Evolutionary conservation across 2,329 filamentous ascomycete genomes (phyloP), one percentile per base, ranked within the genome.

Genomic region (Fusarium anthophilum): DNA sequence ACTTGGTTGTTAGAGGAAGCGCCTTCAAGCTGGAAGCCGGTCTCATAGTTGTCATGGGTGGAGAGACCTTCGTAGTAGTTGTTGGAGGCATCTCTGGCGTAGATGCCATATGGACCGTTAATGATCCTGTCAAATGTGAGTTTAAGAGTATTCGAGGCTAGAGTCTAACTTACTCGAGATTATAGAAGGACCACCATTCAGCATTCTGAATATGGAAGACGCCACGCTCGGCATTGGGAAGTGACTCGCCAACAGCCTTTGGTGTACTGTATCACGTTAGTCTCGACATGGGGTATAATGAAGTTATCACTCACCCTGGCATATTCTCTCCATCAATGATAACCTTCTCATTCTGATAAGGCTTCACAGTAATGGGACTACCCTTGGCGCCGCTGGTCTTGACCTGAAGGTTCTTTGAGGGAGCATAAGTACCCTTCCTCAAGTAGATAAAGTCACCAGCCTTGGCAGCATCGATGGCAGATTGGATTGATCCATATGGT

Each of bases 381-480:
- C 81, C 79, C 20, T 79, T 71, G 2, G 82, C 85, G 32, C 86
- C 86, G 39, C 81, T 83, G 63, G 84, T 84, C 48, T 79, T 83
- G 76, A 87, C 81, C 72, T 87, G 84, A 51, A 87, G 85, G 76
- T 87, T 87, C 41, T 81, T 82, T 1, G 83, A 83, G 0, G 83
- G 84, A 45, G 80, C 78, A 78, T 87, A 87, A n/a, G 81, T 86
- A 60, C 86, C 85, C 14, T 85, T 84, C 13, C 83, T 83, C 8
- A 87, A 79, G 50, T 83, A 83, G 43, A 87, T 85, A 12, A 80
- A 84, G 63, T 86, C 85, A 11, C 86, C 86, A 35, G 86, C 83
- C 13, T 79, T 81, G 20, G 86, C 86, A 30, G 80, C 82, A 71
- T 86, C 76, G 9, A 87, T 82, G 2, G 85, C 86, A 7, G 80